phyloP scores from a whole-genome alignment of 345 rosid genomes.

The Alliaria petiolata region DNA sequence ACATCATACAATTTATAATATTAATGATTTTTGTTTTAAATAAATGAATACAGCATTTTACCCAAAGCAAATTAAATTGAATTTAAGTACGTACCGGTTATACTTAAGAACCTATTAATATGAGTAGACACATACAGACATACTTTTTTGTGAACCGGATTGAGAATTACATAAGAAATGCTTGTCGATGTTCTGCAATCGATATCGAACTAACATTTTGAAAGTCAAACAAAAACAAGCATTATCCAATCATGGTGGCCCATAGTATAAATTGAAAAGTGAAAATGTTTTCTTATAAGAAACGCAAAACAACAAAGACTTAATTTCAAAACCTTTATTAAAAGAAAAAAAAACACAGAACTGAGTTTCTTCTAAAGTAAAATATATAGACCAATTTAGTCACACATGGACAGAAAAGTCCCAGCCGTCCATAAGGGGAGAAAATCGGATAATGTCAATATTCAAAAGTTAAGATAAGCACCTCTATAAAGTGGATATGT shows the following conservation, averaged over 20 bases:
- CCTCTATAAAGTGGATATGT: constrained; percentile 1
- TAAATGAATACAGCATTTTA: too few relatives aligned
- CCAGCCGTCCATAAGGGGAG: constrained; percentile 13
- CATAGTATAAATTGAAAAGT: neutral
- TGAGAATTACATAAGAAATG: neutral
- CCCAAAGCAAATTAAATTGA: neutral
- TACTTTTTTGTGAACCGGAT: neutral
- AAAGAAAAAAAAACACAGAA: neutral
- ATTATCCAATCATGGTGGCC: neutral
- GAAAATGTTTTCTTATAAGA: neutral
- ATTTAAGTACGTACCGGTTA: too few relatives aligned
- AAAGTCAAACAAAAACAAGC: neutral
- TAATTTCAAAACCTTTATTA: neutral
- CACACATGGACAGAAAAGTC: constrained; percentile 22
- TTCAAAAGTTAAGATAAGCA: too few relatives aligned
- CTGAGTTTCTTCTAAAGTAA: neutral
- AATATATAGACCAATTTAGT: neutral
- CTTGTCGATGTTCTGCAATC: neutral
- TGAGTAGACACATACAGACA: neutral
- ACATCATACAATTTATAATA: too few relatives aligned
- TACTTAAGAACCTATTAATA: neutral
- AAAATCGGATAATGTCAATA: too few relatives aligned
- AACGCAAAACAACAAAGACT: constrained; percentile 3
- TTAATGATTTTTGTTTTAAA: too few relatives aligned
- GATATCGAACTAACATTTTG: neutral